A percentile compares a stretch with the other conserved stretches of the same genome.
Evolutionary conservation across 179 eudicot genomes (phyloP).

Genomic region (Carnegiea gigantea): DNA sequence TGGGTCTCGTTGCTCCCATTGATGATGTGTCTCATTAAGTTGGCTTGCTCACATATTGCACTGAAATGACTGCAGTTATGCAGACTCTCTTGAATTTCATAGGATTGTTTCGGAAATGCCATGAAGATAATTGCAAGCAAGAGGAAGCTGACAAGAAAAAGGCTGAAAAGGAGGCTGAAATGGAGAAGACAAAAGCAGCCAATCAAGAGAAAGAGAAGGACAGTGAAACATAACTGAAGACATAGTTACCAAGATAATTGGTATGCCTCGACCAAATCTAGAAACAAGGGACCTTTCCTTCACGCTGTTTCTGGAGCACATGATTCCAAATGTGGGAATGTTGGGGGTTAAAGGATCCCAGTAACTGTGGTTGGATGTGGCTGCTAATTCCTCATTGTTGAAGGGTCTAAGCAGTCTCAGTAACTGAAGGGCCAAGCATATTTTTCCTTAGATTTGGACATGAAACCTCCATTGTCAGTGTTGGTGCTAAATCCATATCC

Average conservation of each 20-base stretch:
- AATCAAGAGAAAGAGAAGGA: slow-evolving; percentile 30
- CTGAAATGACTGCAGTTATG: slow-evolving; percentile 54
- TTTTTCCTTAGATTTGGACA: no score
- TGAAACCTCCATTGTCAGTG: no score
- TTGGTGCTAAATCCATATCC: neutral
- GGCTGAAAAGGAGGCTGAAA: slow-evolving; percentile 76
- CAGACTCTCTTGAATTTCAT: slow-evolving; percentile 81
- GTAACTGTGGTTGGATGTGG: neutral
- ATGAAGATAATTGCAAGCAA: slow-evolving; percentile 88
- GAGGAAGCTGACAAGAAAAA: slow-evolving; percentile 87
- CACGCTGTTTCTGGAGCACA: neutral
- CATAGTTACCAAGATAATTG: neutral
- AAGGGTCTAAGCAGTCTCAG: slow-evolving; percentile 2
- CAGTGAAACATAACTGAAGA: slow-evolving; percentile 35
- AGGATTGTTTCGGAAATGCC: slow-evolving; percentile 79
- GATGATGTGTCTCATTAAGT: neutral
- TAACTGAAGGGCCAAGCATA: neutral
- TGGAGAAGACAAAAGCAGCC: slow-evolving; percentile 69
- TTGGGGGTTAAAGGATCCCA: neutral
- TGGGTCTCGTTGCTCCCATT: neutral
- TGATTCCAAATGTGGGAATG: neutral
- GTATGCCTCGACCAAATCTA: neutral
- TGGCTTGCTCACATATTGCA: neutral
- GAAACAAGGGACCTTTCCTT: slow-evolving; percentile 12
- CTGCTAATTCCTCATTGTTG: neutral